phyloP scores from a whole-genome alignment of 768 basidiomycete genomes.

The Psilocybe tampanensis region DNA sequence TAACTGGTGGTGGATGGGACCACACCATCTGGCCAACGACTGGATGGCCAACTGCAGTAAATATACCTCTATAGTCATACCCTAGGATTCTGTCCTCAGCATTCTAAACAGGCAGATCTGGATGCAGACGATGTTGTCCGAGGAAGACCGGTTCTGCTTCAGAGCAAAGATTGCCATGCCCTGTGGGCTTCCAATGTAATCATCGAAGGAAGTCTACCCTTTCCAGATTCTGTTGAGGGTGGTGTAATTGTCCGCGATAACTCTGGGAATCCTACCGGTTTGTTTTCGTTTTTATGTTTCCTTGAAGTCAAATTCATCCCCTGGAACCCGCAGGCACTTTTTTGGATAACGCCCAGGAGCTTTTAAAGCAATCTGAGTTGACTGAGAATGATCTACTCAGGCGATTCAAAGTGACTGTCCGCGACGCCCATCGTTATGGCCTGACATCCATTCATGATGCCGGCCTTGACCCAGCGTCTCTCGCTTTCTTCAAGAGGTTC shows the following conservation, averaged over 20 bases:
- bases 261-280: slow-evolving; percentile 71
- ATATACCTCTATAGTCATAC: slow-evolving; percentile 21
- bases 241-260: slow-evolving; percentile 77
- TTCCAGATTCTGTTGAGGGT: slow-evolving; percentile 75
- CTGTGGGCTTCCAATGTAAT: slow-evolving; percentile 79
- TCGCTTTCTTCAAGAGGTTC: slow-evolving; percentile 75
- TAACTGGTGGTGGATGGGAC: slow-evolving; percentile 90
- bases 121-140: slow-evolving; percentile 69
- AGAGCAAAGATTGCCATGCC: slow-evolving; percentile 88
- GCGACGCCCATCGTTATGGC: slow-evolving; percentile 70
- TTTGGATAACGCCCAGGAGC: slow-evolving; percentile 85
- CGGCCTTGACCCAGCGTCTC: slow-evolving; percentile 65
- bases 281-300: slow-evolving; percentile 8
- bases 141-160: slow-evolving; percentile 73
- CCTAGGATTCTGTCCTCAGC: not conserved
- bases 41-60: slow-evolving; percentile 70
- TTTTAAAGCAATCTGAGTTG: slow-evolving; percentile 63
- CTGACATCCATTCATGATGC: slow-evolving; percentile 90
- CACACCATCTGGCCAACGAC: slow-evolving; percentile 73
- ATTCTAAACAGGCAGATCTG: slow-evolving; percentile 58
- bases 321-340: slow-evolving; percentile 54
- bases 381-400: slow-evolving; percentile 65
- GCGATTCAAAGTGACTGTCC: slow-evolving; percentile 62
- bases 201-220: slow-evolving; percentile 56
- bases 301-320: slow-evolving; percentile 2